Percentiles rank a stretch among this genome's conserved stretches.
These are phyloP conservation scores for Calonectria fujianensis DNA, from an alignment of 2,329 filamentous ascomycete genomes.

Conservation along the genomic window DNA sequence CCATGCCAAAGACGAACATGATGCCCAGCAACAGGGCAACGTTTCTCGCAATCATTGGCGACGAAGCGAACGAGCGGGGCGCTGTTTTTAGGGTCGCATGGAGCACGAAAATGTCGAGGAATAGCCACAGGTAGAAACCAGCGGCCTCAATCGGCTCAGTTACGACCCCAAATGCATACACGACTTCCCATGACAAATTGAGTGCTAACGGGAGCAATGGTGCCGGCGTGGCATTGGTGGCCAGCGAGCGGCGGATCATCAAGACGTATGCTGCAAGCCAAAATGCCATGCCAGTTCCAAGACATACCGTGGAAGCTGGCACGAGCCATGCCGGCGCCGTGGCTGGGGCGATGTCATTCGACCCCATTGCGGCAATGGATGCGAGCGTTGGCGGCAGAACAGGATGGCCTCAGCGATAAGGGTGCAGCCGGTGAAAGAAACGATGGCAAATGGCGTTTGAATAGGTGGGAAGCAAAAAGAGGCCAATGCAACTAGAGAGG, in stretches of 20 bases:
- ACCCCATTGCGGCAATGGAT: slow-evolving; percentile 59
- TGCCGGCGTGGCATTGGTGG: slow-evolving; percentile 69
- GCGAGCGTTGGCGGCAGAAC: slow-evolving; percentile 12
- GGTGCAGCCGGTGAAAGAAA: slow-evolving; percentile 19
- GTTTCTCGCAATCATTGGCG: slow-evolving; percentile 64
- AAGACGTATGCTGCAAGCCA: slow-evolving; percentile 68
- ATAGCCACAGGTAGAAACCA: slow-evolving; percentile 69
- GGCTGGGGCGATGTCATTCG: slow-evolving; percentile 61
- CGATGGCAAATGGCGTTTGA: not conserved
- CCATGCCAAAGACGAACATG: slow-evolving; percentile 60
- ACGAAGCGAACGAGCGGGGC: slow-evolving; percentile 64
- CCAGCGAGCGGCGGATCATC: slow-evolving; percentile 66
- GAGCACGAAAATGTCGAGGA: slow-evolving; percentile 69
- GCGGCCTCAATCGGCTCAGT: slow-evolving; percentile 65
- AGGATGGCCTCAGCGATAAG: slow-evolving; percentile 21
- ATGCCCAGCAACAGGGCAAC: slow-evolving; percentile 61
- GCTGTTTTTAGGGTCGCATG: slow-evolving; percentile 67
- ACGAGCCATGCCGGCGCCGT: slow-evolving; percentile 62
- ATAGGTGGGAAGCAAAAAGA: slow-evolving; percentile 1
- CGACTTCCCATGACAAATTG: slow-evolving; percentile 72
- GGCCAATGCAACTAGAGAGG: slow-evolving; percentile 19
- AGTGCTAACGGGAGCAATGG: slow-evolving; percentile 68
- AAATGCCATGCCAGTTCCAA: slow-evolving; percentile 61
- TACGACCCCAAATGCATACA: slow-evolving; percentile 68
- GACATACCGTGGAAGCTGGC: slow-evolving; percentile 58